phyloP scores from a whole-genome alignment of 257 asterid species.

The Nicotiana obtusifolia region DNA sequence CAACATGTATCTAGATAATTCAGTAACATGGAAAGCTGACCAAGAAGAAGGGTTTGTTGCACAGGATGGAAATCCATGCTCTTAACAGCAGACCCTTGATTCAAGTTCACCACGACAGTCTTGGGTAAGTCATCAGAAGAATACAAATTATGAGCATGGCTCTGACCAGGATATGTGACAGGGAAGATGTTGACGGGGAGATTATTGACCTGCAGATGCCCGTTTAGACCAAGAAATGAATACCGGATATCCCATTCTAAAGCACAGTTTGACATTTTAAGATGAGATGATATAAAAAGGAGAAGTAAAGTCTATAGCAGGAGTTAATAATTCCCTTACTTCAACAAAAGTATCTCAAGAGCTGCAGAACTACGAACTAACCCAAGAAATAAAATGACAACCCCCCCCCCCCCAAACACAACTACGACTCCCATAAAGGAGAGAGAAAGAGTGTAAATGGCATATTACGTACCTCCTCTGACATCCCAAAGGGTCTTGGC shows the following conservation, averaged over 20 bases:
- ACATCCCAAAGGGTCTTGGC: conserved; percentile 37
- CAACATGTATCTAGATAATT: neutral
- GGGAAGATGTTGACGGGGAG: conserved; percentile 32
- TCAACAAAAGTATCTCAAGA: neutral
- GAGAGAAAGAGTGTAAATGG: neutral
- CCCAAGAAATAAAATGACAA: neutral
- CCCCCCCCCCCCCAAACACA: neutral
- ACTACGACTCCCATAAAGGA: neutral
- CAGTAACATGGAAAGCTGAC: conserved; percentile 29
- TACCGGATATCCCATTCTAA: neutral
- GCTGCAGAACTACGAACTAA: neutral
- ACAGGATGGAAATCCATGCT: conserved; percentile 69
- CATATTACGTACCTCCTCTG: conserved; percentile 37
- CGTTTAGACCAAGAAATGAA: neutral
- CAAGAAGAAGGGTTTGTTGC: conserved; percentile 46
- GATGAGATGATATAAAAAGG: neutral
- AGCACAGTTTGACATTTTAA: neutral
- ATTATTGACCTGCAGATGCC: conserved; percentile 36
- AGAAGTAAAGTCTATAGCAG: neutral
- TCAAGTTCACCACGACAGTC: conserved; percentile 42
- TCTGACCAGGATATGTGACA: conserved; percentile 29
- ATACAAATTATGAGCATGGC: conserved; percentile 24
- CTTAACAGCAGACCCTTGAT: conserved; percentile 58
- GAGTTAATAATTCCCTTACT: neutral
- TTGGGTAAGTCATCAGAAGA: conserved; percentile 50